Conservation (phyloP, 2,329 filamentous ascomycete species). For the Didymella keratinophila region DNA sequence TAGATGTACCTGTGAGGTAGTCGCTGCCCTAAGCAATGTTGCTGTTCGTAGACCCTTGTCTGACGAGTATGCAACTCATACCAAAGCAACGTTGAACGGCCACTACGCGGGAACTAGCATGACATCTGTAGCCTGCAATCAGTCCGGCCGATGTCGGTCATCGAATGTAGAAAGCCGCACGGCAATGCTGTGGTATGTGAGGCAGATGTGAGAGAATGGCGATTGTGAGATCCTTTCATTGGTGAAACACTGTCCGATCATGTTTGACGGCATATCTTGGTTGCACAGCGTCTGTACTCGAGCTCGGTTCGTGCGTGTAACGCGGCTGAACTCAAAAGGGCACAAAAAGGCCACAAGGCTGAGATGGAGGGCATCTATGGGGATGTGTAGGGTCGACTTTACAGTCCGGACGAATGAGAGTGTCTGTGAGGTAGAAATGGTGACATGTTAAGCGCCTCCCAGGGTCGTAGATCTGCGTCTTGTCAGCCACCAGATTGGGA, state of each 20-base stretch:
- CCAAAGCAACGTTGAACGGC: slow-evolving; percentile 18
- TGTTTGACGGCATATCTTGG: slow-evolving; percentile 22
- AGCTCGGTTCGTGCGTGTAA: slow-evolving; percentile 26
- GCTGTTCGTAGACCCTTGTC: slow-evolving; percentile 8
- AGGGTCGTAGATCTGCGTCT: slow-evolving; percentile 7
- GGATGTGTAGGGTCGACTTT: slow-evolving; percentile 6
- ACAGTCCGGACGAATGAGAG: slow-evolving; percentile 17
- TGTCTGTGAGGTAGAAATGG: neutral
- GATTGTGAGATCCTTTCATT: slow-evolving; percentile 5
- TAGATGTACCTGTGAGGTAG: neutral
- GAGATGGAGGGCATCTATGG: slow-evolving; percentile 17
- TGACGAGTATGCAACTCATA: slow-evolving; percentile 3
- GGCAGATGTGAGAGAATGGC: neutral
- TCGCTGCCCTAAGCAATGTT: slow-evolving; percentile 8
- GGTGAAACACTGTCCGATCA: slow-evolving; percentile 18
- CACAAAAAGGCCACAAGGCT: slow-evolving; percentile 26
- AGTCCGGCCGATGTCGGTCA: slow-evolving; percentile 38
- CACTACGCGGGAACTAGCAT: slow-evolving; percentile 22
- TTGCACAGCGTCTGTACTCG: slow-evolving; percentile 21
- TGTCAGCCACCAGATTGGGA: slow-evolving; percentile 27
- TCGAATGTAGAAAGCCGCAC: slow-evolving; percentile 22
- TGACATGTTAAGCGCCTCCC: slow-evolving; percentile 14
- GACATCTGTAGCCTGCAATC: slow-evolving; percentile 30
- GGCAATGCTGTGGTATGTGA: slow-evolving; percentile 13
- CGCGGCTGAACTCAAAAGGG: slow-evolving; percentile 10